phyloP scores from a whole-genome alignment of 208 protist genomes.

The Porcisia hertigi region DNA sequence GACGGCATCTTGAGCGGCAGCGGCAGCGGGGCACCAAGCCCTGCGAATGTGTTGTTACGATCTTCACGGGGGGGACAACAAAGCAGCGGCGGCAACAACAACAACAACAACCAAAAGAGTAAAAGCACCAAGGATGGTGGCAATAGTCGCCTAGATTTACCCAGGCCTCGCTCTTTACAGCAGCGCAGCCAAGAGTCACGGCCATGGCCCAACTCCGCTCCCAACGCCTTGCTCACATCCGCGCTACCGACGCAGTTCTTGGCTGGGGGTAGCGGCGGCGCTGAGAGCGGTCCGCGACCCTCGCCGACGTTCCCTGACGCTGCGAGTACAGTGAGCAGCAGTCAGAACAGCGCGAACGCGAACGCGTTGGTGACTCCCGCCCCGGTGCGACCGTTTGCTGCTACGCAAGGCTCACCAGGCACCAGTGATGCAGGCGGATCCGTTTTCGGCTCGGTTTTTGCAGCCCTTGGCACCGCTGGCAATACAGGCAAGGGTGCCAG shows the following conservation, averaged over 20 bases:
- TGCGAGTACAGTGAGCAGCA: not conserved
- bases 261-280: not conserved
- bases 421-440: not conserved
- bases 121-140: conserved; percentile 2
- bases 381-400: not conserved
- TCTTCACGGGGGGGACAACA: not conserved
- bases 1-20: conserved; percentile 10
- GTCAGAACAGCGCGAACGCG: not conserved
- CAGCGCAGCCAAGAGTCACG: conserved; percentile 1
- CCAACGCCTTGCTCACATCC: not conserved
- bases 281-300: not conserved
- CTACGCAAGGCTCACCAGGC: not conserved
- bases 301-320: not conserved
- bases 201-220: not conserved
- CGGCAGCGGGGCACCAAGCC: not conserved
- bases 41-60: not conserved
- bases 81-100: conserved; percentile 10
- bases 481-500: not conserved
- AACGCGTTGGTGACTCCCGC: not conserved
- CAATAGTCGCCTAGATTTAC: not conserved
- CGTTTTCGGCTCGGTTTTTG: not conserved
- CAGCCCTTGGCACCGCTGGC: not conserved
- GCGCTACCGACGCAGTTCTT: not conserved
- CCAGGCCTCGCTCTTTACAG: not conserved
- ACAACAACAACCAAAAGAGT: not conserved